Percentiles rank a stretch among this genome's conserved stretches.
Evolutionary conservation across 208 protist species (phyloP).

Genomic region (Strigomonas oncopelti): DNA sequence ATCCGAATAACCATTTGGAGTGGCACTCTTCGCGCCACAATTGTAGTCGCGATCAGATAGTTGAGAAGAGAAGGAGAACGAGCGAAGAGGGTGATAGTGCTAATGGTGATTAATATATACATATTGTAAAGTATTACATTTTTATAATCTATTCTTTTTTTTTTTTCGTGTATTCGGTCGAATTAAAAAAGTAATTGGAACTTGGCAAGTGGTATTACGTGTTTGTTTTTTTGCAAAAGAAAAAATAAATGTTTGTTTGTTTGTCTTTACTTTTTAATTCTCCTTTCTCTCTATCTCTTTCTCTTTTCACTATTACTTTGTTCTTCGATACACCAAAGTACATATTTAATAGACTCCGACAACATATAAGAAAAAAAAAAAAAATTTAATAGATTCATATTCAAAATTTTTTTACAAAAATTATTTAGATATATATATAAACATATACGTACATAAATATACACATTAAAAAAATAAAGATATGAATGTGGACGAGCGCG

Average conservation of each 20-base stretch:
- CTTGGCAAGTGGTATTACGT: no score
- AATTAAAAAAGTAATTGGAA: no score
- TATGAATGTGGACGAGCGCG: no score
- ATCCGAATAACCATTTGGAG: slow-evolving; percentile 48
- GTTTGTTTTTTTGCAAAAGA: slow-evolving; percentile 7
- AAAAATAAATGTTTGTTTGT: slow-evolving; percentile 16
- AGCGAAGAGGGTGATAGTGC: neutral
- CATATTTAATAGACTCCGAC: no score
- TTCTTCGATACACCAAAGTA: no score
- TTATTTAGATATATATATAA: neutral
- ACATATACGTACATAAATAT: slow-evolving; percentile 9
- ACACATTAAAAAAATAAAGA: neutral
- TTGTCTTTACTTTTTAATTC: slow-evolving; percentile 7
- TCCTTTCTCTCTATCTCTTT: slow-evolving; percentile 3
- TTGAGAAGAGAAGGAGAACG: neutral
- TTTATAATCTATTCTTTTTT: no score
- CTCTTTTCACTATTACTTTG: neutral
- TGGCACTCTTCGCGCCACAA: no score
- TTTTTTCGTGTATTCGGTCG: no score
- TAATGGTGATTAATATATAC: neutral
- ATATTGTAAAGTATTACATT: no score
- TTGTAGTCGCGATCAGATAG: no score
- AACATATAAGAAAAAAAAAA: no score
- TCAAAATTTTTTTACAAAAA: slow-evolving; percentile 4
- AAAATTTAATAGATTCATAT: no score